Evolutionary conservation across 2,329 filamentous ascomycete genomes (phyloP).

Genomic region (Fonsecaea pedrosoi): DNA sequence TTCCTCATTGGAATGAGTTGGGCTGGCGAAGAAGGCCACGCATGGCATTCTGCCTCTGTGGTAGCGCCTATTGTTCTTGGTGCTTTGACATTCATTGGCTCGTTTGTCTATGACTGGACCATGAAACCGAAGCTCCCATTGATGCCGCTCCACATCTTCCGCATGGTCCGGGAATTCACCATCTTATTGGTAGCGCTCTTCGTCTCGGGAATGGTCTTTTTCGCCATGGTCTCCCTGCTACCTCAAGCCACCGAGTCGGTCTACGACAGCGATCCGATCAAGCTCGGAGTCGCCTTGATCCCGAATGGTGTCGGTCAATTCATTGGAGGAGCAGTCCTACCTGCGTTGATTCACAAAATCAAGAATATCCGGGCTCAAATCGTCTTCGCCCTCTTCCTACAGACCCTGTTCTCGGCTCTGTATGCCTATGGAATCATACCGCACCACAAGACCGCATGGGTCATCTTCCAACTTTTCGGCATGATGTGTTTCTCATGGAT

Average conservation of each 20-base stretch:
- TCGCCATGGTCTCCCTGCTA: constrained; percentile 55
- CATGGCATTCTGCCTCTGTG: constrained; percentile 51
- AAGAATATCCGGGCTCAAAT: constrained; percentile 25
- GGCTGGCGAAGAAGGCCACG: constrained; percentile 49
- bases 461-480: constrained; percentile 39
- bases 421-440: constrained; percentile 22
- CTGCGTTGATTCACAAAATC: constrained; percentile 25
- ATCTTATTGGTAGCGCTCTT: constrained; percentile 20
- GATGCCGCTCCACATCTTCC: constrained; percentile 21
- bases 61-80: constrained; percentile 49
- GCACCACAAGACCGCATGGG: constrained; percentile 33
- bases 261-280: constrained; percentile 49
- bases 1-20: constrained; percentile 54
- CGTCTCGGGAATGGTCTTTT: constrained; percentile 51
- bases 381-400: constrained; percentile 37
- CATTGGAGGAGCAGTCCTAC: constrained; percentile 17
- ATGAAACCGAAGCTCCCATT: constrained; percentile 17
- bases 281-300: constrained; percentile 51
- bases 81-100: constrained; percentile 43
- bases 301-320: constrained; percentile 23
- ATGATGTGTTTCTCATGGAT: constrained; percentile 24
- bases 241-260: constrained; percentile 52
- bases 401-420: constrained; percentile 39
- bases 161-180: constrained; percentile 21
- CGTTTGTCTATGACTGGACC: constrained; percentile 49